phyloP scores from a whole-genome alignment of 2,329 filamentous ascomycete species.

The Sporothrix humicola region DNA sequence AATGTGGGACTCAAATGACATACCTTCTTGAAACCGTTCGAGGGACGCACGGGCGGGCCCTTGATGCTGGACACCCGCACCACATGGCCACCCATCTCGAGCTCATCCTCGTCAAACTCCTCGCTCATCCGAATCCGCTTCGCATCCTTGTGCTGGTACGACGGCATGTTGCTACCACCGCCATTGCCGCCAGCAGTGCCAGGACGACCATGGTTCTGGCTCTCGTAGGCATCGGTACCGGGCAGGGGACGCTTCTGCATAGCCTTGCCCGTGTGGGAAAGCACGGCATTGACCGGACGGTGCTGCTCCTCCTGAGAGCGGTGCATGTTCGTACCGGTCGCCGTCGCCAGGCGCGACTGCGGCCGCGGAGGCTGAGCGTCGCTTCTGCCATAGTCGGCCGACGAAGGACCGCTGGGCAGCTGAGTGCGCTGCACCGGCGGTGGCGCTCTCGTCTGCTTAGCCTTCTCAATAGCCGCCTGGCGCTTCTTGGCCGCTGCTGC shows the following conservation, averaged over 20 bases:
- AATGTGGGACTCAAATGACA: conserved; percentile 38
- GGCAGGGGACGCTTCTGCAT: conserved; percentile 75
- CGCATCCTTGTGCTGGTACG: conserved; percentile 71
- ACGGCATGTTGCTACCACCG: conserved; percentile 53
- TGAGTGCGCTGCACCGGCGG: conserved; percentile 64
- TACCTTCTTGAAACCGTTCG: conserved; percentile 72
- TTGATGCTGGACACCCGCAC: conserved; percentile 68
- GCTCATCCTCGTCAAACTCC: conserved; percentile 65
- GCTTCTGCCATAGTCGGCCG: conserved; percentile 50
- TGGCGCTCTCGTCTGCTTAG: conserved; percentile 67
- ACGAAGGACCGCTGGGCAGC: conserved; percentile 51
- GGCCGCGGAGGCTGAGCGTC: conserved; percentile 51
- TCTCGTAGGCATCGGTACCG: conserved; percentile 23
- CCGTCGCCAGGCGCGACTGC: conserved; percentile 63
- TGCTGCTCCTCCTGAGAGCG: conserved; percentile 63
- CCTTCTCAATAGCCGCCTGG: conserved; percentile 67
- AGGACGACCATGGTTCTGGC: conserved; percentile 31
- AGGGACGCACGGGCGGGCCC: conserved; percentile 84
- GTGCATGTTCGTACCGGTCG: conserved; percentile 56
- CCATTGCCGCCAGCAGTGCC: conserved; percentile 26
- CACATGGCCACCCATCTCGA: conserved; percentile 60
- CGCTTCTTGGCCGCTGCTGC: conserved; percentile 66
- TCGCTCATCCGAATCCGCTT: conserved; percentile 84
- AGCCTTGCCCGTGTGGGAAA: conserved; percentile 71
- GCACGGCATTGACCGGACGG: conserved; percentile 64